A percentile compares a stretch with the other conserved stretches of the same genome.
Evolutionary conservation across 352 stramenopile species (phyloP).

Genomic region (Globisporangium nunn): DNA sequence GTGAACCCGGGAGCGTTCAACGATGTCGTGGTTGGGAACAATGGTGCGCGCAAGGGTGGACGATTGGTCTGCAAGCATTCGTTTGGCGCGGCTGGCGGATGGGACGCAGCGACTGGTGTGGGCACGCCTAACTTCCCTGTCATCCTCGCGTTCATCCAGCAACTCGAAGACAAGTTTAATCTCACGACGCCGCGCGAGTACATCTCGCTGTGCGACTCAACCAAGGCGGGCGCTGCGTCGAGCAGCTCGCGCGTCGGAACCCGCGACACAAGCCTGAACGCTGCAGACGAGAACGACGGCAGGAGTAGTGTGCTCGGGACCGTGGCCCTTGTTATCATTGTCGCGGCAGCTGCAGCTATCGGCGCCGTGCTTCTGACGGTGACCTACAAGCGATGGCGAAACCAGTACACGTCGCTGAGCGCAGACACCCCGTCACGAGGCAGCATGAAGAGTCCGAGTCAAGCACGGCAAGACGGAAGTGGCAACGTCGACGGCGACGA

Average conservation of each 20-base stretch:
- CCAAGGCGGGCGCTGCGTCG: background rate
- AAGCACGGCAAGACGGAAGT: conserved; percentile 11
- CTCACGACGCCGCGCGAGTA: conserved; percentile 14
- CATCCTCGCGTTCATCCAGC: conserved; percentile 46
- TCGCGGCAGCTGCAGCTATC: conserved; percentile 25
- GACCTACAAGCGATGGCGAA: conserved; percentile 42
- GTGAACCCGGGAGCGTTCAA: conserved; percentile 58
- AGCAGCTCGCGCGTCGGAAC: background rate
- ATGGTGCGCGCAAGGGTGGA: conserved; percentile 45
- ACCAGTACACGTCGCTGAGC: conserved; percentile 50
- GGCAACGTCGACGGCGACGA: conserved; percentile 10
- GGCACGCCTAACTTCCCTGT: conserved; percentile 80
- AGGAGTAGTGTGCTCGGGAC: conserved; percentile 29
- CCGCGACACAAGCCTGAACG: conserved; percentile 3
- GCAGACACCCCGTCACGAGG: conserved; percentile 5
- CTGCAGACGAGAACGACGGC: background rate
- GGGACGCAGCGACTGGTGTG: conserved; percentile 84
- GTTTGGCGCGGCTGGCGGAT: conserved; percentile 78
- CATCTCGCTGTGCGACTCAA: conserved; percentile 4
- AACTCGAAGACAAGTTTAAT: conserved; percentile 50
- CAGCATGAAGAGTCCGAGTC: conserved; percentile 6
- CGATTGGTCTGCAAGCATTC: conserved; percentile 53
- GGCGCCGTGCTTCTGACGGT: conserved; percentile 24
- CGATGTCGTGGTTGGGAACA: conserved; percentile 84
- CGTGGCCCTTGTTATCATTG: conserved; percentile 23